Evolutionary conservation across 768 basidiomycete species (phyloP).

Genomic region (Auricularia cornea): DNA sequence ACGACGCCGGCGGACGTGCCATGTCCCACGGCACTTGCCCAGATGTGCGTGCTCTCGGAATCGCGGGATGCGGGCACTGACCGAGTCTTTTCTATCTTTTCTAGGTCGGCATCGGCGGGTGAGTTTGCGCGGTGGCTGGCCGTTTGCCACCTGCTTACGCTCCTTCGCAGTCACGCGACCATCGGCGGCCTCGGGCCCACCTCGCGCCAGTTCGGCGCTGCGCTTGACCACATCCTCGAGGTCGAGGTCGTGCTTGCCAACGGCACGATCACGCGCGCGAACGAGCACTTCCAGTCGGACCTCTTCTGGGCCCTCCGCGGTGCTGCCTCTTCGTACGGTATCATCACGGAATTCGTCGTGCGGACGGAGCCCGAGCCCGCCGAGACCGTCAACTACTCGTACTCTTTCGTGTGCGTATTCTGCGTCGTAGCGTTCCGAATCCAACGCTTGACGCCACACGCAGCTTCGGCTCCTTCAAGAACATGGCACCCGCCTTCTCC

Average conservation of each 20-base stretch:
- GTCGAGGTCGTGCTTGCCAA: slow-evolving; percentile 19
- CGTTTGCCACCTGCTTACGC: slow-evolving; percentile 4
- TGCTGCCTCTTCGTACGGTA: slow-evolving; percentile 23
- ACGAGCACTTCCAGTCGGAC: slow-evolving; percentile 16
- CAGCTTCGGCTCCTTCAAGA: slow-evolving; percentile 1
- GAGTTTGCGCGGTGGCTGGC: too few relatives aligned
- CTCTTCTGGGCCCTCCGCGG: slow-evolving; percentile 21
- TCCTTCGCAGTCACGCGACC: slow-evolving; percentile 17
- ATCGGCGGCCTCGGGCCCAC: slow-evolving; percentile 16
- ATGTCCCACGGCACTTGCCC: slow-evolving; percentile 25
- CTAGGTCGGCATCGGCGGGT: neutral
- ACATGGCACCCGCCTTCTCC: slow-evolving; percentile 3
- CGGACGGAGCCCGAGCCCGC: slow-evolving; percentile 19
- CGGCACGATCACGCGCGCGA: slow-evolving; percentile 15
- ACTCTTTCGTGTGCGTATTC: slow-evolving; percentile 2
- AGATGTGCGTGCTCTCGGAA: neutral
- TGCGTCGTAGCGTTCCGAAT: neutral
- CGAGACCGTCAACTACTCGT: slow-evolving; percentile 4
- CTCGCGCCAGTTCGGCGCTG: slow-evolving; percentile 18
- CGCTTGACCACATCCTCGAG: slow-evolving; percentile 21
- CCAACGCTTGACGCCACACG: neutral
- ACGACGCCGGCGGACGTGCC: slow-evolving; percentile 15
- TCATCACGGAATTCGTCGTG: slow-evolving; percentile 21
- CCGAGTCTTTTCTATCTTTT: too few relatives aligned
- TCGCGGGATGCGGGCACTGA: too few relatives aligned